These are phyloP conservation scores for Ceratobasidium sp. DNA, from an alignment of 1,284 basidiomycete species.

Conservation along the genomic window DNA sequence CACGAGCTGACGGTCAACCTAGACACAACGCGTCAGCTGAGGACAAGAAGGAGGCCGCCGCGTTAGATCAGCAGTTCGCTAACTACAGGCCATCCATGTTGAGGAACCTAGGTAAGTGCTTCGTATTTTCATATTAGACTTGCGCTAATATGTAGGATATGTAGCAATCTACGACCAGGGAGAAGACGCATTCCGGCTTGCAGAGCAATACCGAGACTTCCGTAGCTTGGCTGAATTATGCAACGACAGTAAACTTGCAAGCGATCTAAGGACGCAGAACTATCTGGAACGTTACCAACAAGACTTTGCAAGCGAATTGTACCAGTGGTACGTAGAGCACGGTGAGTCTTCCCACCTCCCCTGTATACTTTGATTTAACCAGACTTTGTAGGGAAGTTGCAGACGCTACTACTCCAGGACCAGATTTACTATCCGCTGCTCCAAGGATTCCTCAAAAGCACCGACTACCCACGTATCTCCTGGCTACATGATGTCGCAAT, in stretches of 20 bases:
- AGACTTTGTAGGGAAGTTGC: constrained; percentile 68
- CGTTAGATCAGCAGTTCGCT: constrained; percentile 72
- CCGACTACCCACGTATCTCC: constrained; percentile 73
- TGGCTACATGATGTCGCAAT: constrained; percentile 93
- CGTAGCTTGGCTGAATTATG: constrained; percentile 83
- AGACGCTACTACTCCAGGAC: constrained; percentile 79
- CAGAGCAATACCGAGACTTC: constrained; percentile 88
- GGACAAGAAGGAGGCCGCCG: constrained; percentile 63
- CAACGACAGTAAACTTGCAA: constrained; percentile 69
- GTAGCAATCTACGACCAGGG: constrained; percentile 74
- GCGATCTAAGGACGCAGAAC: constrained; percentile 65
- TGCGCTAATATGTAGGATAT: constrained; percentile 9
- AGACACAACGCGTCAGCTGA: constrained; percentile 42
- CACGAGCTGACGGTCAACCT: constrained; percentile 1
- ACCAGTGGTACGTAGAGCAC: constrained; percentile 86
- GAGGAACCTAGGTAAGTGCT: constrained; percentile 74
- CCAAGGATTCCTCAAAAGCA: constrained; percentile 76
- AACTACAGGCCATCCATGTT: constrained; percentile 77
- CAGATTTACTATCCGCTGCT: constrained; percentile 70
- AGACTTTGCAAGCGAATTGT: constrained; percentile 88
- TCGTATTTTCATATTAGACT: not conserved
- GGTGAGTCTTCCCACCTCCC: constrained; percentile 56
- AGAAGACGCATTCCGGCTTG: constrained; percentile 78
- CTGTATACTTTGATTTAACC: constrained; percentile 6
- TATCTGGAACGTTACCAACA: constrained; percentile 87